phyloP scores from a whole-genome alignment of 495 filamentous ascomycete species.

The Penicilliopsis zonata region DNA sequence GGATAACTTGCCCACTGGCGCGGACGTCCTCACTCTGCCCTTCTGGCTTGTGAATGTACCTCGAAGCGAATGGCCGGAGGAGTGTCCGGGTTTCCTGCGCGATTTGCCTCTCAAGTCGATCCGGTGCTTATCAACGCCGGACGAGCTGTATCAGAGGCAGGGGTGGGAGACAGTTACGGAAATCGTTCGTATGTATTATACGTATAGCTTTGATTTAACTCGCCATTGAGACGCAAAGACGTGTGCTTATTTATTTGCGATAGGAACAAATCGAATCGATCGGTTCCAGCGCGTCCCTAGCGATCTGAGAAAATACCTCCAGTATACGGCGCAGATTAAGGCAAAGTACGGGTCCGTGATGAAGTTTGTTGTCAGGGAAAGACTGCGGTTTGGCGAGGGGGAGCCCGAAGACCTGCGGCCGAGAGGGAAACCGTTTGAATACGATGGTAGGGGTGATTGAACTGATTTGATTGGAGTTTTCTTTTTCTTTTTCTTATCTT shows the following conservation, averaged over 20 bases:
- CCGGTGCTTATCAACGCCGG: constrained; percentile 52
- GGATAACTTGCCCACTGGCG: no score
- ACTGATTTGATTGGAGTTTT: background rate
- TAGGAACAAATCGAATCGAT: constrained; percentile 54
- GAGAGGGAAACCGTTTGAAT: constrained; percentile 34
- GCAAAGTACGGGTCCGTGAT: constrained; percentile 59
- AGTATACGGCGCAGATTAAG: constrained; percentile 48
- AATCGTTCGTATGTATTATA: constrained; percentile 13
- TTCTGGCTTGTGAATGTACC: constrained; percentile 80
- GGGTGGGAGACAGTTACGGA: constrained; percentile 52
- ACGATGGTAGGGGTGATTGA: constrained; percentile 25
- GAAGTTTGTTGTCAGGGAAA: constrained; percentile 54
- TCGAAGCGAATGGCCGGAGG: constrained; percentile 38
- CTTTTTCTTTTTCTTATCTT: background rate
- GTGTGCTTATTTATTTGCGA: background rate
- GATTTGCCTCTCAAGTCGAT: constrained; percentile 34
- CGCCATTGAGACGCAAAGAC: no score
- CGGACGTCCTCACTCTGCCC: no score
- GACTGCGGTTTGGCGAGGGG: constrained; percentile 51
- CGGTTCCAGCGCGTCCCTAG: constrained; percentile 63
- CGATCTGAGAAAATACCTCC: constrained; percentile 59
- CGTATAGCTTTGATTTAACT: no score
- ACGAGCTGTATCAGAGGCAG: constrained; percentile 42
- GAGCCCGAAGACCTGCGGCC: constrained; percentile 24
- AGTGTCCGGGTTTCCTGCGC: constrained; percentile 59